Percentiles rank a stretch among this genome's conserved stretches.
phyloP scores from a whole-genome alignment of 768 basidiomycete species.

The Tulasnella sp. region DNA sequence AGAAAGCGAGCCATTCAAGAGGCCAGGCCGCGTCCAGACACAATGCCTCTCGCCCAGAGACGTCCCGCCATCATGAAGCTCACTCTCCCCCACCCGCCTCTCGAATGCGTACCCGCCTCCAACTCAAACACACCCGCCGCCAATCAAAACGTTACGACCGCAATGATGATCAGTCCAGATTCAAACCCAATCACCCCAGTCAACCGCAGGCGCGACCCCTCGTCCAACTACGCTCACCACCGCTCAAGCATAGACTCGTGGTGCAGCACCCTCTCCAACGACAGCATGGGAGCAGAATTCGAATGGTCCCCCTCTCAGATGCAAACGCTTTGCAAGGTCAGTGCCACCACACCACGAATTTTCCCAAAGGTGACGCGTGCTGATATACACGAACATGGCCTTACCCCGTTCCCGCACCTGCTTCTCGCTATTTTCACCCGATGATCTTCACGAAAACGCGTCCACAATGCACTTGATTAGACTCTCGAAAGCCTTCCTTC shows the following conservation, averaged over 20 bases:
- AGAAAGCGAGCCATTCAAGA: neutral
- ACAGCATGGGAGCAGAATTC: slow-evolving; percentile 5
- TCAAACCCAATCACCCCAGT: slow-evolving; percentile 6
- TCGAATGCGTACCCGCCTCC: slow-evolving; percentile 1
- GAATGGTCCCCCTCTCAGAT: slow-evolving; percentile 2
- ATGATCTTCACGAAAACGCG: neutral
- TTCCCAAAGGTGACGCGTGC: neutral
- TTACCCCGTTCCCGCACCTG: neutral
- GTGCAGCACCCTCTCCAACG: slow-evolving; percentile 2
- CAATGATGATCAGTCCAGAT: neutral
- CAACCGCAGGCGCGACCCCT: slow-evolving; percentile 2
- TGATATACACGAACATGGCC: neutral
- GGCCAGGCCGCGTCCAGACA: neutral
- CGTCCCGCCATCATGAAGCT: slow-evolving; percentile 6
- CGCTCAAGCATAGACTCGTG: slow-evolving; percentile 5
- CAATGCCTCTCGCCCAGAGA: slow-evolving; percentile 10
- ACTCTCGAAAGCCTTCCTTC: slow-evolving; percentile 74
- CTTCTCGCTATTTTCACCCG: neutral
- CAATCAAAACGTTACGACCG: neutral
- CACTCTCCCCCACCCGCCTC: slow-evolving; percentile 7
- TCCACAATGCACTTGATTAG: slow-evolving; percentile 27
- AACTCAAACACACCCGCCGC: neutral
- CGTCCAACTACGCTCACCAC: neutral
- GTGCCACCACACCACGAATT: neutral
- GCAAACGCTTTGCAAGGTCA: neutral